phyloP scores from a whole-genome alignment of 2,329 filamentous ascomycete species.

The Aspergillus piperis region DNA sequence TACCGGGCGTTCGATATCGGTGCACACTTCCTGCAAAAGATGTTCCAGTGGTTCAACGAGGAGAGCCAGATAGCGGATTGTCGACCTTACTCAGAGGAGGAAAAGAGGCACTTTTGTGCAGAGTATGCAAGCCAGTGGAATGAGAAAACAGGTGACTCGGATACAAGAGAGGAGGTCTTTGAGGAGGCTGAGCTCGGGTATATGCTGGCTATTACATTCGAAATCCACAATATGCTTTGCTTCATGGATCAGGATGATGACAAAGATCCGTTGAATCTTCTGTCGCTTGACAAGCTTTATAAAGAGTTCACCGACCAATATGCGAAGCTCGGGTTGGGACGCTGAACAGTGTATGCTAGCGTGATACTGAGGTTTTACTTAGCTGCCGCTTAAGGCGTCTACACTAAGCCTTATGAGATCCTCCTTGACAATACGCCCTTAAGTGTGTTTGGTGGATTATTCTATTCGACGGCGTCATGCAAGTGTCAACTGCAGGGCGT shows the following conservation, averaged over 20 bases:
- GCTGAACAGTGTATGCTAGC: too few species aligned
- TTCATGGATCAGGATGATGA: background rate
- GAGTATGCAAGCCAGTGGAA: background rate
- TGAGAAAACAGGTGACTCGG: background rate
- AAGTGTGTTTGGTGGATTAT: too few species aligned
- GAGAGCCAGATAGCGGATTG: background rate
- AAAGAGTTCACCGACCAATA: background rate
- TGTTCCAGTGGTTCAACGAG: background rate
- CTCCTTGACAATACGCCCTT: too few species aligned
- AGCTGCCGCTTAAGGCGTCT: too few species aligned
- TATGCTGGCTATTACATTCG: background rate
- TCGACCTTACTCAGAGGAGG: background rate
- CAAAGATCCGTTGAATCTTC: background rate
- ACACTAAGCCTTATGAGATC: rapidly evolving
- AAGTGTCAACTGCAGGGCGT: too few species aligned
- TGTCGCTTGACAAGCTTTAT: background rate
- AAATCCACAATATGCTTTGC: background rate
- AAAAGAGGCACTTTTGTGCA: background rate
- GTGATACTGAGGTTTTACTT: too few species aligned
- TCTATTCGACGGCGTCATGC: too few species aligned
- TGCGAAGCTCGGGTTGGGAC: background rate
- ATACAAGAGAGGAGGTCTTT: background rate
- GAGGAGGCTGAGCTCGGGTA: background rate
- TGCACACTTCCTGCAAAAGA: background rate
- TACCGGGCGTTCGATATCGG: background rate